These are phyloP conservation scores for Cryphonectria radicalis DNA, from an alignment of 2,329 filamentous ascomycete species.

Conservation along the genomic window DNA sequence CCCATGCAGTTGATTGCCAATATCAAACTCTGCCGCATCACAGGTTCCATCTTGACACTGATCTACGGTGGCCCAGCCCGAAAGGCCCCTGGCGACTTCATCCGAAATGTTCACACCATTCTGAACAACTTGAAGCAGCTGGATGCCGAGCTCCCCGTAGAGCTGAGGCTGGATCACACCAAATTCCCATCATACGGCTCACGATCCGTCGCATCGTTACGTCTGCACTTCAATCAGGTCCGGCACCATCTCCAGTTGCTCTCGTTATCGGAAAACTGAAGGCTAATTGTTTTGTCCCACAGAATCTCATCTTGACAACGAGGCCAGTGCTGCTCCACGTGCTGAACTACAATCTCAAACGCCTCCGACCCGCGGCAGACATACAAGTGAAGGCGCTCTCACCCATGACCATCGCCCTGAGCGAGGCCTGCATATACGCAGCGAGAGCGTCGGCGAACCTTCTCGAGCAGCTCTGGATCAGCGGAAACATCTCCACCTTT, in stretches of 20 bases:
- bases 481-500: conserved; percentile 35
- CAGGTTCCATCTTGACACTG: conserved; percentile 30
- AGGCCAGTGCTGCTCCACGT: conserved; percentile 31
- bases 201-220: conserved; percentile 30
- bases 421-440: conserved; percentile 38
- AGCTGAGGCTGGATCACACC: conserved; percentile 37
- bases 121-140: conserved; percentile 42
- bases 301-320: conserved; percentile 31
- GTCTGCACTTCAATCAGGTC: conserved; percentile 33
- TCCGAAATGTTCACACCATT: conserved; percentile 36
- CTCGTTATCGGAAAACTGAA: neutral
- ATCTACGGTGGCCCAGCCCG: conserved; percentile 26
- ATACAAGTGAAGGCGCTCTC: conserved; percentile 32
- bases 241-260: neutral
- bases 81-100: conserved; percentile 24
- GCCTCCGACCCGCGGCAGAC: neutral
- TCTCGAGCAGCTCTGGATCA: conserved; percentile 35
- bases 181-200: conserved; percentile 30
- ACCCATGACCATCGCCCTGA: conserved; percentile 37
- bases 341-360: conserved; percentile 29
- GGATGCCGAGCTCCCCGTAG: conserved; percentile 41
- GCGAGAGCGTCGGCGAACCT: conserved; percentile 35
- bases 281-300: neutral
- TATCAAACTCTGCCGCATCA: conserved; percentile 40
- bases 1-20: conserved; percentile 35